Evolutionary conservation across 306 rosid genomes (phyloP).

Genomic region (Oxytropis ochrocephala): DNA sequence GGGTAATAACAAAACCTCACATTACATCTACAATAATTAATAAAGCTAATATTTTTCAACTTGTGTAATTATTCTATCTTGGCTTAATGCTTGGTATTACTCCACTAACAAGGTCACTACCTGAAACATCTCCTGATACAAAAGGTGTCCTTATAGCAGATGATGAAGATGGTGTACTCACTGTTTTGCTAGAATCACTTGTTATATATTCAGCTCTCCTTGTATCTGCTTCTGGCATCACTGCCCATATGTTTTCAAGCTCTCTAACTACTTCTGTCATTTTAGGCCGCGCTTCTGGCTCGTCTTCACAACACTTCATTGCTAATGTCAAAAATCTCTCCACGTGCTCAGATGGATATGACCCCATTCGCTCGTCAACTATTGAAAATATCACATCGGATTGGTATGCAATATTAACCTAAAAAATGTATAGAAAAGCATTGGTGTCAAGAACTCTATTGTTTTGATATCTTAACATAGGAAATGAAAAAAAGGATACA

Average conservation of each 20-base stretch:
- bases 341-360: constrained; percentile 70
- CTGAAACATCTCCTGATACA: constrained; percentile 59
- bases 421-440: neutral
- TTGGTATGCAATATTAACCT: constrained; percentile 63
- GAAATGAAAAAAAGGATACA: constrained; percentile 6
- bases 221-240: constrained; percentile 59
- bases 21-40: neutral
- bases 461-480: neutral
- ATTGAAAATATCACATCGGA: constrained; percentile 64
- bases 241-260: constrained; percentile 63
- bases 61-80: constrained; percentile 42
- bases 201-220: constrained; percentile 13
- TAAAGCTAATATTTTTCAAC: neutral
- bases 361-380: constrained; percentile 67
- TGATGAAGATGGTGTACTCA: constrained; percentile 45
- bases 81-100: constrained; percentile 73
- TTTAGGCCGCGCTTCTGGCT: constrained; percentile 71
- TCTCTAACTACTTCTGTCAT: constrained; percentile 79
- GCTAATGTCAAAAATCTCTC: constrained; percentile 65
- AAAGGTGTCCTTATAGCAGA: constrained; percentile 45
- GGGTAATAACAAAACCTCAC: neutral
- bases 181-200: constrained; percentile 35
- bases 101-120: constrained; percentile 82
- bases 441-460: neutral
- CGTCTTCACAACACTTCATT: constrained; percentile 62